phyloP scores from a whole-genome alignment of 164 flowering plant genomes.

The Vitis rotundifolia region DNA sequence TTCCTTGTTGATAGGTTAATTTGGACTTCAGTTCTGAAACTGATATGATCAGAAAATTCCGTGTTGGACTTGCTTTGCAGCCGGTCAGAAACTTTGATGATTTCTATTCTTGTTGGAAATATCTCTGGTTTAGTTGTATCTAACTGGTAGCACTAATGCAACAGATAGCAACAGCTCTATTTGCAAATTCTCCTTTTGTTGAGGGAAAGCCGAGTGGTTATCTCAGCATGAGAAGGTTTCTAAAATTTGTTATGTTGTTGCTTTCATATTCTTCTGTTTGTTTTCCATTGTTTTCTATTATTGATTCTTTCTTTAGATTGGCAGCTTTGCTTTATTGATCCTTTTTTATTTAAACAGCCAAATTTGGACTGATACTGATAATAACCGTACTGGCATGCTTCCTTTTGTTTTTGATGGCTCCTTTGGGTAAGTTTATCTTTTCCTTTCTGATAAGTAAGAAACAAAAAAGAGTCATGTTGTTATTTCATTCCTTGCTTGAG shows the following conservation, averaged over 20 bases:
- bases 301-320: slow-evolving; percentile 1
- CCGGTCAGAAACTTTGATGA: slow-evolving; percentile 59
- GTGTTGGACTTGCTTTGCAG: slow-evolving; percentile 95
- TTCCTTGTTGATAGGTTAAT: slow-evolving; percentile 65
- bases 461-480: background rate
- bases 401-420: slow-evolving; percentile 97
- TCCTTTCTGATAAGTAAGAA: background rate
- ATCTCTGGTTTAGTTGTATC: slow-evolving; percentile 10
- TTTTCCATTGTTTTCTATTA: background rate
- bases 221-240: slow-evolving; percentile 96
- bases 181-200: slow-evolving; percentile 98
- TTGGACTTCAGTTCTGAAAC: slow-evolving; percentile 92
- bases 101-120: slow-evolving; percentile 2
- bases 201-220: slow-evolving; percentile 98
- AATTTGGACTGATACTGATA: slow-evolving; percentile 94
- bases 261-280: background rate
- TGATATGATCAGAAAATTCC: slow-evolving; percentile 96
- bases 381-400: slow-evolving; percentile 94
- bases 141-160: slow-evolving; percentile 27
- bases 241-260: background rate
- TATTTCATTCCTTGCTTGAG: background rate
- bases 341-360: slow-evolving; percentile 54
- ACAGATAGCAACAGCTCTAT: slow-evolving; percentile 96
- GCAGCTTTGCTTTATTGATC: slow-evolving; percentile 1
- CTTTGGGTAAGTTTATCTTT: slow-evolving; percentile 67